These are phyloP conservation scores for Aphanocladium album DNA, from an alignment of 2,329 filamentous ascomycete genomes.

Conservation along the genomic window DNA sequence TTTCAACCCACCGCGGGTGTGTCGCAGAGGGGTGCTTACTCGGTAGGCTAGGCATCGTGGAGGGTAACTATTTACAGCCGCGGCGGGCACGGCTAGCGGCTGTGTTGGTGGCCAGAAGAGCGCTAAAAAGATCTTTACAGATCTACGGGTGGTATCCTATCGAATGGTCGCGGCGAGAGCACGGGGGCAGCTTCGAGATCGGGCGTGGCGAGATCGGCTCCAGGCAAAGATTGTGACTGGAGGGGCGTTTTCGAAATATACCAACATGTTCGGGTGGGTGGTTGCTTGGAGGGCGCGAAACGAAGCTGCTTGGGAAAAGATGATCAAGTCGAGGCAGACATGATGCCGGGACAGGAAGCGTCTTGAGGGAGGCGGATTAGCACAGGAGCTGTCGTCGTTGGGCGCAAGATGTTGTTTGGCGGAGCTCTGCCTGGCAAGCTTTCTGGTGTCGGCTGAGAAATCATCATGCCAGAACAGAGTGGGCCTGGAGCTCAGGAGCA, in stretches of 20 bases:
- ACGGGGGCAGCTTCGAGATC: slow-evolving; percentile 19
- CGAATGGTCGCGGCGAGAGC: not conserved
- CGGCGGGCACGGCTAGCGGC: not conserved
- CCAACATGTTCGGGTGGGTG: slow-evolving; percentile 35
- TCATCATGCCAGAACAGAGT: slow-evolving; percentile 6
- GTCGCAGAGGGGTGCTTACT: slow-evolving; percentile 33
- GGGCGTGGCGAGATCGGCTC: slow-evolving; percentile 28
- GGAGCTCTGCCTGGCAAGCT: slow-evolving; percentile 1
- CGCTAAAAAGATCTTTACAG: not conserved
- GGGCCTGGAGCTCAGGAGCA: slow-evolving; percentile 1
- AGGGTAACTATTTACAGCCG: not conserved
- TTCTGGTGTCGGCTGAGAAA: slow-evolving; percentile 8
- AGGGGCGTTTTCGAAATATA: slow-evolving; percentile 30
- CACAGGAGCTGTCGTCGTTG: not conserved
- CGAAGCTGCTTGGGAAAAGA: not conserved
- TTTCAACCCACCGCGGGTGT: not conserved
- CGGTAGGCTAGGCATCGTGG: slow-evolving; percentile 52
- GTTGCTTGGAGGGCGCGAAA: not conserved
- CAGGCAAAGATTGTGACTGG: slow-evolving; percentile 31
- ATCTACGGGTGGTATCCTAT: not conserved
- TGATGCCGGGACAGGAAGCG: not conserved
- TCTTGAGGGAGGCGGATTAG: not conserved
- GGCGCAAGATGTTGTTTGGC: not conserved
- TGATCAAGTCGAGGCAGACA: not conserved
- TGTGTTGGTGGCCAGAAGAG: not conserved